Base-by-base conservation (phyloP, 768 basidiomycete species). In the Leucosporidium creatinivorum region DNA sequence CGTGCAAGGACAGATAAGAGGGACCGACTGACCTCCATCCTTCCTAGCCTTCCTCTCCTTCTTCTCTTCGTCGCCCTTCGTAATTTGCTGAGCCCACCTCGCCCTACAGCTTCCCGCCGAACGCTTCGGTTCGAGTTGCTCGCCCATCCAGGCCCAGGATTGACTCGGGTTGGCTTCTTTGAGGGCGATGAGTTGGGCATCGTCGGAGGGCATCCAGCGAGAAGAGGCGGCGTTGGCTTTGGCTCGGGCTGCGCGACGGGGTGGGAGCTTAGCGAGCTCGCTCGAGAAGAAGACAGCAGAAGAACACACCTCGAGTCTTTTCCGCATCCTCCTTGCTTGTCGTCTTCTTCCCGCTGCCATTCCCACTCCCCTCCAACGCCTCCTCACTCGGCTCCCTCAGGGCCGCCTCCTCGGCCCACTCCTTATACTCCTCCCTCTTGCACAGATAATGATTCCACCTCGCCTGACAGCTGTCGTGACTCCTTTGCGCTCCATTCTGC, bases 371-470 rank as follows among this genome's bases (percentile, higher is more conserved):
- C 8, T 44, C 13, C 39, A 6, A 2, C 39, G 39, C 13, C 39
- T 13, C 39, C 39, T 44, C 39, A 44, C 39, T 44, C 39, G 39
- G 39, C 39, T 10, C 8, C 39, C 39, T 44, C 8, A 15, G 3
- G 15, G 10, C 39, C 6, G n/a, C 18, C 25, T 47, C 36, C 25
- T 17, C 36, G 3, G 19, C 39, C 21, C 25, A n/a, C 15, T 21
- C 58, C 6, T 18, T n/a, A 44, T 44, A 44, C n/a, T 26, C 58
- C 44, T 17, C 28, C 44, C 36, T 59, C 6, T 39, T 39, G 15
- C n/a, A 25, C 2, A 59, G 25, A 26, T 59, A 59, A 44, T 59
- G 58, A 25, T 26, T 59, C 58, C 58, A 59, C n/a, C 58, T n/a
- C 15, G 39, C 58, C 5, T 44, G 47, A n/a, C 58, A 59, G 10